Evolutionary conservation across 305 asterid species (phyloP).

Genomic region (Fraxinus greggii): DNA sequence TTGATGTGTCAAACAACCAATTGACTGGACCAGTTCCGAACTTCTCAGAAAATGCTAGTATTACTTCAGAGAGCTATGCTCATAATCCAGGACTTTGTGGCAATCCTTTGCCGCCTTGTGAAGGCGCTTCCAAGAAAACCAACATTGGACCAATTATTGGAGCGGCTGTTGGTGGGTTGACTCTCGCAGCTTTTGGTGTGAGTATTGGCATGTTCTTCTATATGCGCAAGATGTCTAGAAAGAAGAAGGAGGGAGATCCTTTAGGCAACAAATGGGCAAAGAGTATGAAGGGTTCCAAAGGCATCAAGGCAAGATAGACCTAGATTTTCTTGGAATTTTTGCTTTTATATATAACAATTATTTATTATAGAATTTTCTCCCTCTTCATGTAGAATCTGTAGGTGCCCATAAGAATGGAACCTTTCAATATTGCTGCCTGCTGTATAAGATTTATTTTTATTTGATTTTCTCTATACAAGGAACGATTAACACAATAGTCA

Average conservation of each 20-base stretch:
- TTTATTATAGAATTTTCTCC: neutral
- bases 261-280: constrained; percentile 56
- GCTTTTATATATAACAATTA: neutral
- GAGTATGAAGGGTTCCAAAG: constrained; percentile 57
- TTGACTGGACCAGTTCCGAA: constrained; percentile 55
- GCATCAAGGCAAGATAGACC: constrained; percentile 50
- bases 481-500: neutral
- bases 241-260: constrained; percentile 51
- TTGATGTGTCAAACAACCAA: constrained; percentile 50
- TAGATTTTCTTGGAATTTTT: neutral
- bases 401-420: neutral
- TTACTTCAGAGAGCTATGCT: constrained; percentile 38
- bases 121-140: constrained; percentile 29
- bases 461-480: neutral
- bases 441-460: neutral
- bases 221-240: constrained; percentile 41
- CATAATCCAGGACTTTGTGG: constrained; percentile 66
- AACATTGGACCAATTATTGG: constrained; percentile 35
- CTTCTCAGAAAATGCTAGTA: constrained; percentile 26
- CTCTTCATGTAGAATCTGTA: neutral
- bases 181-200: constrained; percentile 44
- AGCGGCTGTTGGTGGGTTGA: constrained; percentile 55
- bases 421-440: neutral
- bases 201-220: constrained; percentile 35
- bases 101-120: constrained; percentile 40